Conservation (phyloP, 139 green algal genomes). For the Micractinium sp. region DNA sequence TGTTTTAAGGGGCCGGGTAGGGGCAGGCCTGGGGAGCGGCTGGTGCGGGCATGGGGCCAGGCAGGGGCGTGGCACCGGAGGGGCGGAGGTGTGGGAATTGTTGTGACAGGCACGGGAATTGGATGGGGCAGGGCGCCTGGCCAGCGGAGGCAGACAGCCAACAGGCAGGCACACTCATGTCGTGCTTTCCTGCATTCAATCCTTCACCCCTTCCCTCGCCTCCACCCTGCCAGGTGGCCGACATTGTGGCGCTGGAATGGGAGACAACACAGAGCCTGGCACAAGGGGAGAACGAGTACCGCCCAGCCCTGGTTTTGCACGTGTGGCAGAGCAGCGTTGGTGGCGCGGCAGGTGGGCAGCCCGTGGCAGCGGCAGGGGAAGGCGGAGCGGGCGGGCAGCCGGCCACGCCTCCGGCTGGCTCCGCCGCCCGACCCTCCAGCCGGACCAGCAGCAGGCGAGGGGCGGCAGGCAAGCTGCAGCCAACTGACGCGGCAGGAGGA, state of each 20-base stretch:
- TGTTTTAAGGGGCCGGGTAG: background rate
- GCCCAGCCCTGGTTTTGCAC: constrained; percentile 19
- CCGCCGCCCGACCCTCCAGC: background rate
- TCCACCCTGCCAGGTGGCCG: background rate
- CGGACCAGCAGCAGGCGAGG: background rate
- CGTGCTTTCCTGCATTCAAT: too few species aligned
- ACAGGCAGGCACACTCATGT: too few species aligned
- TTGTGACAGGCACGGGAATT: background rate
- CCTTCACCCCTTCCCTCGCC: background rate
- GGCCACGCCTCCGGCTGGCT: background rate
- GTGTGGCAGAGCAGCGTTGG: background rate
- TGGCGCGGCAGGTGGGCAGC: too few species aligned
- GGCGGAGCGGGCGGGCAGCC: background rate
- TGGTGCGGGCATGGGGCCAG: background rate
- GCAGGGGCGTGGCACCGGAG: too few species aligned
- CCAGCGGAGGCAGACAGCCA: too few species aligned
- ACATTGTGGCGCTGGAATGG: constrained; percentile 25
- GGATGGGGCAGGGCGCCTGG: background rate
- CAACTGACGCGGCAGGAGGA: background rate
- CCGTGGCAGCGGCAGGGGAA: background rate
- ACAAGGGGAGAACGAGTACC: constrained; percentile 26
- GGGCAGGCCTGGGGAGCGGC: background rate
- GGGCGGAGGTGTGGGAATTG: too few species aligned
- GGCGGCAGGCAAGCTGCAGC: background rate
- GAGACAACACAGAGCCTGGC: constrained; percentile 17